Base-by-base conservation (phyloP, 331 rosid genomes). In the Spiraea crenata region DNA sequence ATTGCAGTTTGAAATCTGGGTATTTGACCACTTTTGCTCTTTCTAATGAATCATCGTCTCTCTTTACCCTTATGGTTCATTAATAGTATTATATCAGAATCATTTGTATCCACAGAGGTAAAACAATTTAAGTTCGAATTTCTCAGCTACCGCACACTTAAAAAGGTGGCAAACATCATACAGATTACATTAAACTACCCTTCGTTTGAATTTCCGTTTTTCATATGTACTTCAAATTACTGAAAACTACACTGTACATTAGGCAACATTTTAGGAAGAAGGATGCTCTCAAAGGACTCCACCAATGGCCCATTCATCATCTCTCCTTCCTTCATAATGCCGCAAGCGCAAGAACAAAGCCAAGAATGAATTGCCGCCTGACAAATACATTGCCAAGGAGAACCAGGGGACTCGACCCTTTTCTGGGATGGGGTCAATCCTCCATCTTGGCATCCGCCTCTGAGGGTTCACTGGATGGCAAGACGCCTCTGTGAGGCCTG, bases 301-400 rank as follows among this genome's bases (percentile, higher is more conserved):
- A 55, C 62, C 85, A 62, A 70, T 35, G 57, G 52, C 57, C 77
- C 81, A 79, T 57, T 38, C 75, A 67, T 50, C 80, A 79, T 50
- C 69, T 75, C 89, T 68, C 77, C 70, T 49, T 25, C 77, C 76
- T 85, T 73, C 81, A 79, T 74, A 75, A 81, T 75, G 75, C 80
- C 84, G 79, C 70, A 77, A 77, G 69, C 76, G 77, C 79, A 77
- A 82, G 82, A 76, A 80, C 77, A 85, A 79, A 91, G 95, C 97
- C 99, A 95, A 95, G 97, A 91, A 95, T 91, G 98, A 95, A 83
- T 95, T 91, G 96, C 97, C 96, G 82, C 80, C 79, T 47, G 20
- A 71, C 74, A 77, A 17, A 46, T 47, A 57, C 17, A 45, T 69
- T 71, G 75, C 78, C 81, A 76, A 65, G 66, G 45, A 51, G 86